Base-by-base conservation (phyloP, 2,329 filamentous ascomycete species). In the Colletotrichum trifolii region DNA sequence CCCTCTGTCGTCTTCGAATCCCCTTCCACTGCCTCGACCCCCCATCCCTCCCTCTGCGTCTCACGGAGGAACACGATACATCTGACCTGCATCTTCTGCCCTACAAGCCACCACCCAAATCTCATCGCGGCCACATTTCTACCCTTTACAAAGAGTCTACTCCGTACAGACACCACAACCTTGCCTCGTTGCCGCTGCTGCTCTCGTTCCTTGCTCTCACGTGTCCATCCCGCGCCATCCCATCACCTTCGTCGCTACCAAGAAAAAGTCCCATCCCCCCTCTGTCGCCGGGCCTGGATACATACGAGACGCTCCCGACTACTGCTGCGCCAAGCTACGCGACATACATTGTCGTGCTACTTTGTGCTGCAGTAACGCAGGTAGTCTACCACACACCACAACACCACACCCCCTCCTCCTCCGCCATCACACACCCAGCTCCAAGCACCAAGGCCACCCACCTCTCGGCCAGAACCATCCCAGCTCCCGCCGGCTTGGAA, bases 291-390 rank as follows among this genome's bases (percentile, higher is more conserved):
- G 40, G 34, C 39, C 17, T 42, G 52, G 36, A 62, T 61, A 62
- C 52, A 53, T 47, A 35, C 50, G 40, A 60, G 62, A 62, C 46
- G 35, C 62, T 62, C 58, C 40, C 42, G 53, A 38, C 62, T 65
- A 65, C 62, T 55, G 52, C 62, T 62, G 62, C 62, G 62, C 62
- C 62, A 65, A 65, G 62, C 40, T 49, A 42, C 62, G 62, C 62
- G 58, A 46, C 53, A 25, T 25, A 25, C 25, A 25, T 25, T 25
- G 4, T 25, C 25, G 25, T 25, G 25, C 25, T 25, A 25, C 25
- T 5, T 25, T 25, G 25, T 25, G 25, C 25, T 25, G 25, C 25
- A 25, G 25, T 5, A 25, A 25, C 25, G 25, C 25, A 25, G 25
- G 25, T 25, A 25, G 25, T 46, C 58, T 59, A 46, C 38, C 35